Base-by-base conservation (phyloP, 352 stramenopile species). In the Phytophthora melonis region DNA sequence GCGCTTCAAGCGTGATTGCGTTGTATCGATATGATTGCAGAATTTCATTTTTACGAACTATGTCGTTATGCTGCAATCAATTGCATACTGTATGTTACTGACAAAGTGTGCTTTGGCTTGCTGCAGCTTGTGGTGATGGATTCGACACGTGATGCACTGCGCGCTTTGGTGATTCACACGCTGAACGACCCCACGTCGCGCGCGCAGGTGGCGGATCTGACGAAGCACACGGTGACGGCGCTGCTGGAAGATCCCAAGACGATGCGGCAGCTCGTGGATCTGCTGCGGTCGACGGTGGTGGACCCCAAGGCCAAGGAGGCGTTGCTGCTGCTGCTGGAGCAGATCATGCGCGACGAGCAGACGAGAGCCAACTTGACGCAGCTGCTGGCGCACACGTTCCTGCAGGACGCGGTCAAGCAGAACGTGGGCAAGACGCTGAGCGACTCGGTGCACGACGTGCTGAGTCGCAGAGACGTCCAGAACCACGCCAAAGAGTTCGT, bases 401-500 rank as follows among this genome's bases (percentile, higher is more conserved):
- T 77, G 18, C 87, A 92, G 63, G 84, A 94, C 1, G 66, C 77
- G 0, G 87, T 96, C 45, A 89, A 96, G 79, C 64, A 80, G 30
- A 89, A 78, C 27, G 84, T 96, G 9, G 70, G 70, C 11, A 78
- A 59, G 13, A 88, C 88, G 10, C 72, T 96, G 0, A 76, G 75
- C n/a, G 80, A 89, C 13, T 87, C 87, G 8, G 84, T 94, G 49
- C 89, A 96, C 72, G 79, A 93, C 16, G 82, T 94, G 23, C 77
- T 96, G 36, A 94, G 87, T 58, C 86, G 84, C 16, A n/a, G 61
- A 18, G 89, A 96, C 54, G 80, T 94, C 63, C 85, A 94, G 63
- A 83, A 90, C 59, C 89, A 96, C 71, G 87, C 89, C 68, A 96
- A 96, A 61, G 84, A 92, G 63, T 96, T 96, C 63, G 83, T 96